Evolutionary conservation across 768 basidiomycete species (phyloP), one percentile per base, ranked within the genome.

Genomic region (Stropharia rugosoannulata): DNA sequence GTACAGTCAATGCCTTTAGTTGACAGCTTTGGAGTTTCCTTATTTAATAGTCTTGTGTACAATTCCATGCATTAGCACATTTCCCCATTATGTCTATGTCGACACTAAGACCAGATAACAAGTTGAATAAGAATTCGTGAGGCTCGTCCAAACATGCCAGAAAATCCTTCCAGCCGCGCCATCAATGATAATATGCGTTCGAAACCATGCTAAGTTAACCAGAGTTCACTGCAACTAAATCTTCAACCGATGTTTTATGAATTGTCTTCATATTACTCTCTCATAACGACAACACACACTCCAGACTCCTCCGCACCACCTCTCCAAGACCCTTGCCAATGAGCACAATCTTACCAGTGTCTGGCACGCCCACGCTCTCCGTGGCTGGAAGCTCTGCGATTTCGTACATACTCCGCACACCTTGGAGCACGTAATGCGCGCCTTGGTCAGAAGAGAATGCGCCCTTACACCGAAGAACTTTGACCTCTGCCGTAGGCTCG

Each of bases 371-470:
- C 22, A 83, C 54, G 46, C 55, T 60, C n/a, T 64, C 64, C 25
- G 48, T 49, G 1, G 44, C 55, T 51, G 74, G 75, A 39, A 85
- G 73, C 48, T 76, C 70, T 0, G 69, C 66, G 12, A 95, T 80
- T 62, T 99, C 96, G 66, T 95, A 99, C 69, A 98, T 80, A 61
- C 76, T 92, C 60, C 92, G 77, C 11, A 99, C 97, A 2, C 95
- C 97, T 66, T 99, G 97, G 43, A 99, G 72, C 51, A 98, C 83
- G 62, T 86, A 81, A 54, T 81, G 77, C 50, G 80, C 75, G 2
- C 89, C 89, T 0, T 72, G 69, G 2, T 76, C 68, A 9, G 76
- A 73, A 15, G 69, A 69, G 59, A 96, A 85, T 16, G 94, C 76
- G 7, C 95, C 96, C 68, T 99, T 98, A 64, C 93, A 92, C 13